Evolutionary conservation across 495 filamentous ascomycete species (phyloP).

Genomic region (Beverwykella pulmonaria): DNA sequence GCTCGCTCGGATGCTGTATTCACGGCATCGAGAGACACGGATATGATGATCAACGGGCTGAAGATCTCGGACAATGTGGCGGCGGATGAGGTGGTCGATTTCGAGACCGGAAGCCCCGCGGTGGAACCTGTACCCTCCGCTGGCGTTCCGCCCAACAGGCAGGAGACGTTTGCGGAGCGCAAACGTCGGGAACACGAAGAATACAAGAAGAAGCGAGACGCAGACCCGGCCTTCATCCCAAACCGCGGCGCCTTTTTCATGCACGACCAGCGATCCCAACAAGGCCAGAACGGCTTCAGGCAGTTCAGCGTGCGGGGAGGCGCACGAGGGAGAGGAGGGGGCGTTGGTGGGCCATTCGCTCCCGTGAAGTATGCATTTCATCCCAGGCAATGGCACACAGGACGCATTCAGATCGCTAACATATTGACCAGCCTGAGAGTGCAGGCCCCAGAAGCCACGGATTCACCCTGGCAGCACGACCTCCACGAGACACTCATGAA

Average conservation of each 20-base stretch:
- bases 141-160: constrained; percentile 15
- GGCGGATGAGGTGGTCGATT: constrained; percentile 63
- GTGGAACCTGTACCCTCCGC: constrained; percentile 39
- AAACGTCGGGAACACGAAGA: constrained; percentile 88
- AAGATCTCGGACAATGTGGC: constrained; percentile 62
- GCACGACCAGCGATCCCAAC: constrained; percentile 86
- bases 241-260: constrained; percentile 96
- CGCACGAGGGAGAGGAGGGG: constrained; percentile 47
- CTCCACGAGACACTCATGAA: constrained; percentile 76
- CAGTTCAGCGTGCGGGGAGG: constrained; percentile 54
- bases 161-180: constrained; percentile 62
- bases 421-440: constrained; percentile 45
- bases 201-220: constrained; percentile 80
- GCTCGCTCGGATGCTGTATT: constrained; percentile 38
- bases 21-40: constrained; percentile 66
- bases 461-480: constrained; percentile 88
- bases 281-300: constrained; percentile 73
- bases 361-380: constrained; percentile 57
- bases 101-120: constrained; percentile 57
- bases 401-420: constrained; percentile 24
- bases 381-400: constrained; percentile 7
- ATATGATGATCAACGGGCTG: constrained; percentile 85
- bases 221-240: constrained; percentile 91
- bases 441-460: constrained; percentile 59
- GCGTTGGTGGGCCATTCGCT: constrained; percentile 56